A percentile compares a stretch with the other conserved stretches of the same genome.
Evolutionary conservation across 257 asterid genomes (phyloP).

Genomic region (Galeopsis tetrahit): DNA sequence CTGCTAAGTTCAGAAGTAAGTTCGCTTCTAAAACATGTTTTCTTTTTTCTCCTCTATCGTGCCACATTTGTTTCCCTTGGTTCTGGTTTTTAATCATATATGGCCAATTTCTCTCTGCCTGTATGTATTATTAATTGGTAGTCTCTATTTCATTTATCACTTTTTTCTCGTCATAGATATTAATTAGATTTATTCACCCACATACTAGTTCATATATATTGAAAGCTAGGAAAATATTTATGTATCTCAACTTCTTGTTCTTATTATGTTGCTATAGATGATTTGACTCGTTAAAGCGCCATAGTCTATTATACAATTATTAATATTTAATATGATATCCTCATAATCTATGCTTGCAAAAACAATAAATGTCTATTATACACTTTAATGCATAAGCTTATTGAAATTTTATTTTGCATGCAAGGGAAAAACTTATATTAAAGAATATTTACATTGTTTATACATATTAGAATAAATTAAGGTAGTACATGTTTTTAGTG

Average conservation of each 20-base stretch:
- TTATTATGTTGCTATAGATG: background rate
- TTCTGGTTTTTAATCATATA: no score
- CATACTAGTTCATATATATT: background rate
- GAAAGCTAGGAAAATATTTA: background rate
- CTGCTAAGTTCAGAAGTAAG: conserved; percentile 72
- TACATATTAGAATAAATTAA: background rate
- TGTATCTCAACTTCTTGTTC: background rate
- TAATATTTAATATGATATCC: background rate
- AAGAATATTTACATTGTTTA: background rate
- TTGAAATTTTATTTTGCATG: background rate
- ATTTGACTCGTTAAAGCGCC: background rate
- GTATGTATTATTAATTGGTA: no score
- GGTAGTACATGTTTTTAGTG: no score
- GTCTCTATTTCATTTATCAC: no score
- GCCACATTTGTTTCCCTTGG: no score
- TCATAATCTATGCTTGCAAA: background rate
- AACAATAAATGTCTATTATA: no score
- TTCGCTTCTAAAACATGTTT: background rate
- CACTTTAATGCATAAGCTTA: background rate
- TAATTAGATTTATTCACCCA: no score
- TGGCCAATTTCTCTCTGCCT: no score
- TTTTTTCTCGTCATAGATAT: no score
- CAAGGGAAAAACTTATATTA: background rate
- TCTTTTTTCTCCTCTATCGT: no score
- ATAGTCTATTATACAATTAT: background rate